Evolutionary conservation across 306 rosid genomes (phyloP), one percentile per base, ranked within the genome.

Genomic region (Cucurbita moschata): DNA sequence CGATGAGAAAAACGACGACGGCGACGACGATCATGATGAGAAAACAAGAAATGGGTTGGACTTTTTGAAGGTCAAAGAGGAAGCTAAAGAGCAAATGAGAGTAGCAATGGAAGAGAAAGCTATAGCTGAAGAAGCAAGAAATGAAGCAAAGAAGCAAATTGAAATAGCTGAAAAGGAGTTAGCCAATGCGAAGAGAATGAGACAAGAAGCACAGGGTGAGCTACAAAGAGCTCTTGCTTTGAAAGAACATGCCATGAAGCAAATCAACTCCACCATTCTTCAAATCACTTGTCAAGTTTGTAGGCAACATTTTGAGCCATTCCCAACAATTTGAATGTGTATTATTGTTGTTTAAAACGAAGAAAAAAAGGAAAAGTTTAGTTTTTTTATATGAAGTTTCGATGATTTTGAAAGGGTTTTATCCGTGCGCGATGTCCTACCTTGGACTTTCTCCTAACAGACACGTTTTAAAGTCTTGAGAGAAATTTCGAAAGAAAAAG

Each of bases 271-370:
- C 5, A 88, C 96, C 9, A 77, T 95, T 76, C 90, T 91, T 21
- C 99, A 91, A 82, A 85, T 95, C 82, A 95, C 99, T 15, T 91
- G 99, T 70, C 96, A 88, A 13, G 75, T 88, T 75, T 95, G 99
- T 75, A 86, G 87, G 79, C 89, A 85, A 68, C 90, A 87, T 1
- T 86, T 89, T 70, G 87, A 85, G 72, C 69, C 18, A 4, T 16
- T 70, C 74, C 88, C 26, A 51, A 73, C 75, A 64, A 72, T 5
- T 21, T 66, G 54, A 30, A 30, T 30, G 35, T 30, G 35, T 30
- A 3, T 30, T 30, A 30, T 30, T 30, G 35, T 30, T 30, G 35
- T 30, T 30, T 30, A 3, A 30, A 30, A 30, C 35, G 4, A 30
- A 30, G 35, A 30, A 30, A 3, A 3, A 30, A 30, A 30, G 35